A percentile compares a stretch with the other conserved stretches of the same genome.
Evolutionary conservation across 257 asterid species (phyloP).

Genomic region (Paulownia fortunei): DNA sequence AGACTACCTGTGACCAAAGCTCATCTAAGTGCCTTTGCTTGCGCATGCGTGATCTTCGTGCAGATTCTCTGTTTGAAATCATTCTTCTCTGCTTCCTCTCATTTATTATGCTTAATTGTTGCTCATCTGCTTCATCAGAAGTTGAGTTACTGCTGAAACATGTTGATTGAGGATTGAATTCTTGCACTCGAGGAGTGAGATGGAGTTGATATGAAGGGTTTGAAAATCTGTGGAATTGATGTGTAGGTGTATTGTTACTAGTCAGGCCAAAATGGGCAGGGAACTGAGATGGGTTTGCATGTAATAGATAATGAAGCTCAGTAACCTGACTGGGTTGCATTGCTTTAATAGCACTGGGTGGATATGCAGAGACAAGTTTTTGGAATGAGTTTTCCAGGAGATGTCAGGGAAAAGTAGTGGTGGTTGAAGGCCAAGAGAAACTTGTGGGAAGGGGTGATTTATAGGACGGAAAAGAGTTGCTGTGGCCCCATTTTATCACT

Average conservation of each 20-base stretch:
- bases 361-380: slow-evolving; percentile 19
- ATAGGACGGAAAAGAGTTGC: slow-evolving; percentile 51
- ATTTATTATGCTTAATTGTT: slow-evolving; percentile 58
- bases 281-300: slow-evolving; percentile 51
- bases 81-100: slow-evolving; percentile 87
- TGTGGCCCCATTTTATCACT: slow-evolving; percentile 43
- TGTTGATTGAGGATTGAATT: slow-evolving; percentile 51
- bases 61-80: slow-evolving; percentile 94
- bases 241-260: slow-evolving; percentile 35
- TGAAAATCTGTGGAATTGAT: slow-evolving; percentile 41
- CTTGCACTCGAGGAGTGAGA: slow-evolving; percentile 50
- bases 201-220: slow-evolving; percentile 55
- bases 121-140: slow-evolving; percentile 83
- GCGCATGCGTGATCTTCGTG: slow-evolving; percentile 87
- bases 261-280: slow-evolving; percentile 47
- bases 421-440: slow-evolving; percentile 43
- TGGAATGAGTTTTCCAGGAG: slow-evolving; percentile 14
- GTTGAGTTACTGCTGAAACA: slow-evolving; percentile 76
- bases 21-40: slow-evolving; percentile 85
- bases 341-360: slow-evolving; percentile 21
- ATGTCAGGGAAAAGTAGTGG: neutral
- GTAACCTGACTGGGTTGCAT: slow-evolving; percentile 64
- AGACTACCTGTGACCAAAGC: slow-evolving; percentile 86
- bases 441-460: slow-evolving; percentile 52
- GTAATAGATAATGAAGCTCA: slow-evolving; percentile 57